Evolutionary conservation across 2,329 filamentous ascomycete species (phyloP).

Genomic region (Westerdykella sp.): DNA sequence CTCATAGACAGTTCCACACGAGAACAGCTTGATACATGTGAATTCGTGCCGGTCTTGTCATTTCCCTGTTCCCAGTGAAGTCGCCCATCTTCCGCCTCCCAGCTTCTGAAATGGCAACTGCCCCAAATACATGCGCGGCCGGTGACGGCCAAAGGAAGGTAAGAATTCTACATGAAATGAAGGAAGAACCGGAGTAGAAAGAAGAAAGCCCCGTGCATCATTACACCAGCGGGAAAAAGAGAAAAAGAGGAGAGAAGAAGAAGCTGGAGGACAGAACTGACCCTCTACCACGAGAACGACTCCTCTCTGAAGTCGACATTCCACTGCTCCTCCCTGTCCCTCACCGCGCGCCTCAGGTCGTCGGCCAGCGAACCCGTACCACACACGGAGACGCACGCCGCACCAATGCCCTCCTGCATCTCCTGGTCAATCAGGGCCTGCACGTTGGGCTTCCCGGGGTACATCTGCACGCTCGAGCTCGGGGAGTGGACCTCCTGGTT

Average conservation of each 20-base stretch:
- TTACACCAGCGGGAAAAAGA: not conserved
- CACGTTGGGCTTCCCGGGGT: conserved; percentile 80
- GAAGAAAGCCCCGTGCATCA: not conserved
- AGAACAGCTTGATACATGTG: too few relatives aligned
- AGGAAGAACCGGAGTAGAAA: not conserved
- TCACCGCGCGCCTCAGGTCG: conserved; percentile 63
- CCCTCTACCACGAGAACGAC: conserved; percentile 58
- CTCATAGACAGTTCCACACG: too few relatives aligned
- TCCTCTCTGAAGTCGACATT: conserved; percentile 75
- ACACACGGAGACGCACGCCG: conserved; percentile 80
- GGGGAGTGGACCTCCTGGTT: conserved; percentile 74
- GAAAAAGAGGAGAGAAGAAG: not conserved
- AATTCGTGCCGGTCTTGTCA: too few relatives aligned
- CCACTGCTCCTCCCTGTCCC: conserved; percentile 57
- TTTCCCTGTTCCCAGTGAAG: too few relatives aligned
- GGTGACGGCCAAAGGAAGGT: conserved; percentile 12
- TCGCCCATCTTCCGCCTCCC: too few relatives aligned
- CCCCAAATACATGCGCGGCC: not conserved
- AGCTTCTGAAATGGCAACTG: too few relatives aligned
- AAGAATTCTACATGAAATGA: conserved; percentile 26
- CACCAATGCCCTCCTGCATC: conserved; percentile 73
- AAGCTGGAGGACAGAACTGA: conserved; percentile 2
- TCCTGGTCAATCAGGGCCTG: conserved; percentile 74
- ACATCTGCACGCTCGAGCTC: conserved; percentile 80
- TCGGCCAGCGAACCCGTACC: conserved; percentile 69